A percentile compares a stretch with the other conserved stretches of the same genome.
Evolutionary conservation across 140 eudicot species (phyloP).

Genomic region (Oenanthe javanica): DNA sequence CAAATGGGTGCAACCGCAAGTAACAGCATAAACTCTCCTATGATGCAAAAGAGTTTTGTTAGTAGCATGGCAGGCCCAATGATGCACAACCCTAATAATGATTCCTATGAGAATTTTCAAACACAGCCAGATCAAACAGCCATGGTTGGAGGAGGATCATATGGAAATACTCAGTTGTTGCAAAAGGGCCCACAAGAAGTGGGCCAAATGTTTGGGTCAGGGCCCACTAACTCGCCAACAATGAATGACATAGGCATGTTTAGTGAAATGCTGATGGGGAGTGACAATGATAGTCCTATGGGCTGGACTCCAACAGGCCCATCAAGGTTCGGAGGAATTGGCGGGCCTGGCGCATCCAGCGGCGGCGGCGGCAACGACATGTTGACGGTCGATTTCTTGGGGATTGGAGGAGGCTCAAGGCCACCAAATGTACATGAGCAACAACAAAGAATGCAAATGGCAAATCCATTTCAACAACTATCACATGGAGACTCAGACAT

Average conservation of each 20-base stretch:
- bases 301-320: conserved; percentile 24
- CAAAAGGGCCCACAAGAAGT: conserved; percentile 26
- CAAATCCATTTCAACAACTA: conserved; percentile 11
- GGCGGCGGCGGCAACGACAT: conserved; percentile 25
- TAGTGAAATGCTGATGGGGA: conserved; percentile 20
- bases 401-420: conserved; percentile 52
- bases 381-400: conserved; percentile 47
- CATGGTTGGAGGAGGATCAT: conserved; percentile 26
- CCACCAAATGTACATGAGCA: conserved; percentile 21
- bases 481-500: not conserved
- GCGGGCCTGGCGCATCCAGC: not conserved
- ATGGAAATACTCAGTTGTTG: conserved; percentile 20
- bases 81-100: conserved; percentile 12
- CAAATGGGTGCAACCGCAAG: conserved; percentile 48
- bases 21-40: conserved; percentile 19
- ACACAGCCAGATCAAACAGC: conserved; percentile 29
- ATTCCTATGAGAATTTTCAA: conserved; percentile 22
- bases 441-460: conserved; percentile 22
- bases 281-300: no score
- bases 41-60: conserved; percentile 27
- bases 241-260: conserved; percentile 25
- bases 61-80: conserved; percentile 31
- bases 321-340: conserved; percentile 20
- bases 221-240: conserved; percentile 17
- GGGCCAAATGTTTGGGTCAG: conserved; percentile 26